phyloP scores from a whole-genome alignment of 306 rosid genomes.

The Malus asiatica region DNA sequence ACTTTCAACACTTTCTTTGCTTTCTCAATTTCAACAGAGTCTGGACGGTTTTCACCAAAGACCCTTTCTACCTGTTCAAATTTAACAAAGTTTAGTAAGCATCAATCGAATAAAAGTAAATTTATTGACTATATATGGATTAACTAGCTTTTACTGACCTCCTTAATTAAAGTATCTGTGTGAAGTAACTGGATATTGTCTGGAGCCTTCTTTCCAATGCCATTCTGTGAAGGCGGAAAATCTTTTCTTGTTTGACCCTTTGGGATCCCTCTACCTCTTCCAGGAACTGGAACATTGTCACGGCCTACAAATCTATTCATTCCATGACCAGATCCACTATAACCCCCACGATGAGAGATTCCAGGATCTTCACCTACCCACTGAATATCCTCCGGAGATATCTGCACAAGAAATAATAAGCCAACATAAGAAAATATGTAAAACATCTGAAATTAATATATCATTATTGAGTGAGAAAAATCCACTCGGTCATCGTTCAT shows the following conservation, averaged over 20 bases:
- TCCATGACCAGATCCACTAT: constrained; percentile 57
- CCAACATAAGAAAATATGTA: constrained; percentile 20
- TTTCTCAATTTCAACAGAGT: constrained; percentile 70
- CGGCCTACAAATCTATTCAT: constrained; percentile 54
- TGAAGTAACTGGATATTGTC: constrained; percentile 76
- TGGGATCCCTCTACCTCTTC: constrained; percentile 75
- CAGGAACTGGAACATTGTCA: constrained; percentile 49
- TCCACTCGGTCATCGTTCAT: neutral
- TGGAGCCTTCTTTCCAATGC: constrained; percentile 59
- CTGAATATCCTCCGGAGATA: constrained; percentile 77
- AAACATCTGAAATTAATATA: neutral
- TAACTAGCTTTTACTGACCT: constrained; percentile 39
- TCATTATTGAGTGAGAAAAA: neutral
- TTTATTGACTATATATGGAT: neutral
- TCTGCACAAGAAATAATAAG: constrained; percentile 40
- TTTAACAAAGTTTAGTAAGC: neutral
- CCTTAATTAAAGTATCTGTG: constrained; percentile 75
- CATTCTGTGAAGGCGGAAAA: constrained; percentile 65
- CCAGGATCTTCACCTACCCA: constrained; percentile 95
- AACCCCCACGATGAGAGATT: constrained; percentile 52
- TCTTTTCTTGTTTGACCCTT: constrained; percentile 71
- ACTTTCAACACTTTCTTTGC: constrained; percentile 85
- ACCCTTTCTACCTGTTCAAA: constrained; percentile 75
- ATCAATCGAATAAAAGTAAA: constrained; percentile 19
- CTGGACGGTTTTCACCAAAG: constrained; percentile 74